Evolutionary conservation across 164 flowering plant species (phyloP), one percentile per base, ranked within the genome.

Genomic region (Nelumbo lutea): DNA sequence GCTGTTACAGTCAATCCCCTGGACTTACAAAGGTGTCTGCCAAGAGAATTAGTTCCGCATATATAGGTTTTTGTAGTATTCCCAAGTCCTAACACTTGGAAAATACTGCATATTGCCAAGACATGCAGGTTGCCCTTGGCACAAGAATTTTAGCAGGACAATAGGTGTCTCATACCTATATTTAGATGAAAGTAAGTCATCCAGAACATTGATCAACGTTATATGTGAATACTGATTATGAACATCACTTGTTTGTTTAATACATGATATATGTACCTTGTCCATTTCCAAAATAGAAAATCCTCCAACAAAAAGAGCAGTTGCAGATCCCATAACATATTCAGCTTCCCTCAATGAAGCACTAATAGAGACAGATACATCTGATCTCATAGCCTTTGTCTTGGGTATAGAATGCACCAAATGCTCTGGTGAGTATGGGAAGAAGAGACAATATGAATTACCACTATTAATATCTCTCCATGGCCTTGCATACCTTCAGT

Each of bases 401-500:
- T 73, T 81, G 42, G 84, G 84, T 44, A 79, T 38, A 42, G 88
- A 78, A 53, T 45, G 85, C 6, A 75, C 84, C 83, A 90, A 75
- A 78, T 89, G 89, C 75, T 89, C 88, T 5, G 98, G 96, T 43
- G 91, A 79, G 82, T 85, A 82, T 45, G 98, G 98, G 76, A 83
- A 87, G 79, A 93, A 90, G 62, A 90, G 86, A 78, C 98, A 93
- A 72, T 79, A 88, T 55, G 76, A 76, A 38, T 73, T 75, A 42
- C 88, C 89, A 65, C 78, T 74, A 63, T 77, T 81, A 66, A 71
- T 82, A 81, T 93, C 96, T 73, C 68, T 78, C 95, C 95, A 87
- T 63, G 95, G 87, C 73, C 85, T 86, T 60, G 85, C 82, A 82
- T 85, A 82, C 69, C 96, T 90, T 64, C 64, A 77, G 46, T 47